Base-by-base conservation (phyloP, 176 grass and related monocot species). In the Oryza officinalis region DNA sequence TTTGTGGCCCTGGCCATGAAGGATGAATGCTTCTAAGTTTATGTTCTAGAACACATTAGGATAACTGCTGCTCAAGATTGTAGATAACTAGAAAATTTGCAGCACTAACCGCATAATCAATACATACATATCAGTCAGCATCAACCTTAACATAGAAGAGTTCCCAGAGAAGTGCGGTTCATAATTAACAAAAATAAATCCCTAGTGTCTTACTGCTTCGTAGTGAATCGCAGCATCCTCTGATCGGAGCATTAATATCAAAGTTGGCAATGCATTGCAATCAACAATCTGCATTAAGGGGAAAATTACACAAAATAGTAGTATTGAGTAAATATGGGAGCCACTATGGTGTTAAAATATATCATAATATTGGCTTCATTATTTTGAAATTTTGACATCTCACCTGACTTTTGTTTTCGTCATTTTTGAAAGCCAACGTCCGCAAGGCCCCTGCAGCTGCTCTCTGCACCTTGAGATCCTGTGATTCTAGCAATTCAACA, bases 141-240 rank as follows among this genome's bases (percentile, higher is more conserved):
- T 33, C 38, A 30, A 10, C 33, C 64, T 59, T 28, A 40, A 77
- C 38, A 67, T 20, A 18, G 63, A 79, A 73, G 27, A 38, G 22
- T 32, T 57, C 43, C 50, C n/a, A 63, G 46, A 85, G 60, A 77
- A 63, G n/a, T 74, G 47, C 26, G 76, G 67, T 80, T 77, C 27
- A 88, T 74, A 41, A 81, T 61, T 61, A 17, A 50, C 78, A 45
- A 65, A 83, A 67, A 25, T 81, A 52, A 67, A 70, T 84, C 79
- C 37, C 64, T 43, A 69, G 80, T 14, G 65, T 80, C 93, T 92
- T 88, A 99, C 97, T 81, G 97, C 93, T 87, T 99, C 93, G 38
- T 96, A 99, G 78, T 99, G 97, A 90, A 99, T 99, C 65, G 97
- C 88, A 81, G 97, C 86, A 94, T 99, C 97, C 27, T 99, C 93